Evolutionary conservation across 192 early-diverging fungal genomes (phyloP), one percentile per base, ranked within the genome.

Genomic region (Pilobolus umbonatus): DNA sequence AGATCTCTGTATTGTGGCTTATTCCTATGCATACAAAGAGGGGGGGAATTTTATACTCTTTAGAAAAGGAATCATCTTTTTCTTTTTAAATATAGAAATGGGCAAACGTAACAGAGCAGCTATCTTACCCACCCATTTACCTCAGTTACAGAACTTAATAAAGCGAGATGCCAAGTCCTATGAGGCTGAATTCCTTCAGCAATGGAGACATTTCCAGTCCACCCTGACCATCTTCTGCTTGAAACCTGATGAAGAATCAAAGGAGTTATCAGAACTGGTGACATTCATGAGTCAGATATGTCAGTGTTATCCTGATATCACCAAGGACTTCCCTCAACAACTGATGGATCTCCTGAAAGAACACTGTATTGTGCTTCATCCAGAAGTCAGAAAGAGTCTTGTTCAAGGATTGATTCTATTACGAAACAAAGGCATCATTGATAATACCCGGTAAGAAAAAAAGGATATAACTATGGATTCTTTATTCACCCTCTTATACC

Each of bases 61-160:
- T 60, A 36, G 10, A 22, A 12, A 25, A 14, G 5, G n/a, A 22
- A n/a, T 42, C 53, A 43, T 61, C 46, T 53, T 54, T 53, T 60
- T 48, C 38, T 35, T 48, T 36, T 32, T 26, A 1, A 1, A 28
- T 48, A 17, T 5, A 12, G 66, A 55, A 61, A 86, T 86, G 84
- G 84, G 77, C 30, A 80, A 75, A 63, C 68, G 82, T 29, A 80
- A 84, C 59, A 70, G 82, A 70, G 76, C 79, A 24, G 73, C 79
- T n/a, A 59, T 80, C 47, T 64, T 87, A 54, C 75, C 82, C 11
- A 83, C 65, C 17, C 92, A 99, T 84, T 82, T 99, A 57, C 92
- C 97, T 32, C 95, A 98, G 76, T 82, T 99, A 57, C 97, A 99
- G 77, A 99, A 99, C 74, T 81, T 96, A 45, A 93, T 99, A 72